Evolutionary conservation across 2,329 filamentous ascomycete genomes (phyloP), one percentile per base, ranked within the genome.

Genomic region (Bipolaris zeicola): DNA sequence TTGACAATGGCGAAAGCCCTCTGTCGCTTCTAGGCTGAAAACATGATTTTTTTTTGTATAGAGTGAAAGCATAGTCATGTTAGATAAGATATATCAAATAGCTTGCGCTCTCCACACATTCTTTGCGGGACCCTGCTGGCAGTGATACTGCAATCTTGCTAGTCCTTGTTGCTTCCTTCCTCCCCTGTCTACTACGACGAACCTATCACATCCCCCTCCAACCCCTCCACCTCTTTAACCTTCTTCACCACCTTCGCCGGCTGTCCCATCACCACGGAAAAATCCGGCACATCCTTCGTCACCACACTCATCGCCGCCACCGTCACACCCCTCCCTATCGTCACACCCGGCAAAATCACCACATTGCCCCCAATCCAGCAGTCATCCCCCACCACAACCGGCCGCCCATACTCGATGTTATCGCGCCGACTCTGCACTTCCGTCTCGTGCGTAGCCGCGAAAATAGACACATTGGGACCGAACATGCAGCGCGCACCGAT

Each of bases 251-350:
- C 77, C 56, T 79, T 81, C 6, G 87, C 88, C 24, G 88, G 88
- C 66, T 89, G 90, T 0, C 88, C 88, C 18, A 80, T 87, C 0
- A 85, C 86, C 7, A 87, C 81, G 24, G 81, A 81, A 58, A 84
- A 87, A 6, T 84, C 81, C 4, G 85, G 82, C n/a, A 91, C 83
- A 73, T 89, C 81, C 77, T 89, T 95, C 2, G 90, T 95, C 22
- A 96, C 91, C 3, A 96, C 90, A 71, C 88, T 91, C 1, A 89
- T 91, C 1, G 92, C 92, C 1, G 91, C 92, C 58, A 96, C 82
- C 0, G 88, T 90, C 4, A 80, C 82, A 0, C 92, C 91, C 52
- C 83, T 81, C 0, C 92, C 92, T 62, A 96, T 89, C 1, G 84
- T 93, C 22, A 96, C 87, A 0, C 92, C 92, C 0, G 90, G 87